Evolutionary conservation across 31 red algal genomes (phyloP).

Genomic region (Porphyra umbilicalis): DNA sequence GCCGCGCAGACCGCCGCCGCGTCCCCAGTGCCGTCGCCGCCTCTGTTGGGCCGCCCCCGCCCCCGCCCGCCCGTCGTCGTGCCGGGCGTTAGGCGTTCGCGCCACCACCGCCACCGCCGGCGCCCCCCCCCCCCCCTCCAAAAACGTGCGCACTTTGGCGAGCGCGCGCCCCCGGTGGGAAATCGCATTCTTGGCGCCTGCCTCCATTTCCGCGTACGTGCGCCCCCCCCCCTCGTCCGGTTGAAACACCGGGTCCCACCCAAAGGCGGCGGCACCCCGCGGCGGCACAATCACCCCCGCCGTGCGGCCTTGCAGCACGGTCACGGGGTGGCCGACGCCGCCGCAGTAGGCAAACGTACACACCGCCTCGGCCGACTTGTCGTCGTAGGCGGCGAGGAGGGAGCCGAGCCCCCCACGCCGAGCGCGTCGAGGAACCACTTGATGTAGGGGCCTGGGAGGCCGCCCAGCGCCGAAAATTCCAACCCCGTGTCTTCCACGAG

Average conservation of each 20-base stretch:
- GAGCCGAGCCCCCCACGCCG: constrained; percentile 71
- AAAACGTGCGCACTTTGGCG: constrained; percentile 19
- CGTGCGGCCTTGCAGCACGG: constrained; percentile 56
- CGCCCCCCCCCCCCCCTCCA: constrained; percentile 1
- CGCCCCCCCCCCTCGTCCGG: constrained; percentile 25
- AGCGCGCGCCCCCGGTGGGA: constrained; percentile 83
- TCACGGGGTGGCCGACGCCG: constrained; percentile 27
- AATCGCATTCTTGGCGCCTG: constrained; percentile 67
- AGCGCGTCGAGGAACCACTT: constrained; percentile 87
- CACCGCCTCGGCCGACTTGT: constrained; percentile 70
- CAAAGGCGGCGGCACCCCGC: constrained; percentile 49
- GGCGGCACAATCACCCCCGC: constrained; percentile 65
- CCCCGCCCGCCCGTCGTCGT: too few species aligned
- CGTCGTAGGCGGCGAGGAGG: constrained; percentile 75
- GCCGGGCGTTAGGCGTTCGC: too few species aligned
- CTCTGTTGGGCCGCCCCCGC: too few species aligned
- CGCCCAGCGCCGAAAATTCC: constrained; percentile 75
- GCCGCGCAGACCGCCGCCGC: too few species aligned
- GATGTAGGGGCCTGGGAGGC: constrained; percentile 94
- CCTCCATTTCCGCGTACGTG: constrained; percentile 94
- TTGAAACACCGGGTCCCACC: constrained; percentile 95
- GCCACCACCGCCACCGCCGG: background rate
- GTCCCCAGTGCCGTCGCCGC: too few species aligned
- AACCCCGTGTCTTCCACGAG: constrained; percentile 87
- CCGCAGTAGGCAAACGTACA: constrained; percentile 79